Percentiles rank a stretch among this genome's conserved stretches.
These are phyloP conservation scores for Auricularia sp. DNA, from an alignment of 768 basidiomycete species.

Conservation along the genomic window DNA sequence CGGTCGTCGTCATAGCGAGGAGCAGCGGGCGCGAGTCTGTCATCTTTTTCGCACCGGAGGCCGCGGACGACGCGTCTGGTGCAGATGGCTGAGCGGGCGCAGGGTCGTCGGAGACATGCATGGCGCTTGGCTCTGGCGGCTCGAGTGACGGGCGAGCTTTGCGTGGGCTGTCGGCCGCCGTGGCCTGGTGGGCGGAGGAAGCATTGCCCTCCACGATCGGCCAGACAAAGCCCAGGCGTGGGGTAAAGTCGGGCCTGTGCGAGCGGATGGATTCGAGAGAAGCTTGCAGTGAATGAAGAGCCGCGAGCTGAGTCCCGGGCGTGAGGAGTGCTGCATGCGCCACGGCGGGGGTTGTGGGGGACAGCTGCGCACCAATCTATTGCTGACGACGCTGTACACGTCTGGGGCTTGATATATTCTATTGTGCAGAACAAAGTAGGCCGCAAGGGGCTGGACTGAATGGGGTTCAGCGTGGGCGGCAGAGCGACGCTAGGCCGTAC, in stretches of 20 bases:
- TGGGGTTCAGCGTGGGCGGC: conserved; percentile 3
- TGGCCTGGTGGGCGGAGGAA: conserved; percentile 34
- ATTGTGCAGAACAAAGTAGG: conserved; percentile 82
- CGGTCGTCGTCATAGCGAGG: conserved; percentile 74
- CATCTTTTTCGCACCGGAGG: conserved; percentile 32
- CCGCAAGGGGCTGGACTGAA: conserved; percentile 64
- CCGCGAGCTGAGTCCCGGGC: conserved; percentile 40
- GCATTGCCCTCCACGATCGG: conserved; percentile 43
- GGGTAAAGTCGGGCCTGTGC: conserved; percentile 73
- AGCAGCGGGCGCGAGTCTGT: conserved; percentile 60
- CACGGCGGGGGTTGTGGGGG: background rate
- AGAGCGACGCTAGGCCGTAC: conserved; percentile 29
- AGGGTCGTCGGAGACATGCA: conserved; percentile 12
- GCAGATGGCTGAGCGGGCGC: background rate
- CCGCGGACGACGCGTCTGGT: background rate
- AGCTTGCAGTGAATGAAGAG: conserved; percentile 59
- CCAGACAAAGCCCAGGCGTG: conserved; percentile 77
- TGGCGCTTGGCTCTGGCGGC: conserved; percentile 15
- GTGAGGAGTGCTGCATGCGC: background rate
- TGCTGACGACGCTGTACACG: conserved; percentile 73
- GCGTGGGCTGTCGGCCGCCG: conserved; percentile 20
- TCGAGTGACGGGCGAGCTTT: conserved; percentile 11
- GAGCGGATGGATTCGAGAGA: conserved; percentile 66
- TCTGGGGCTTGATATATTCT: conserved; percentile 84
- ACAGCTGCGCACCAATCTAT: conserved; percentile 51